phyloP scores from a whole-genome alignment of 805 yeast species.

The Myxozyma nipponensis region DNA sequence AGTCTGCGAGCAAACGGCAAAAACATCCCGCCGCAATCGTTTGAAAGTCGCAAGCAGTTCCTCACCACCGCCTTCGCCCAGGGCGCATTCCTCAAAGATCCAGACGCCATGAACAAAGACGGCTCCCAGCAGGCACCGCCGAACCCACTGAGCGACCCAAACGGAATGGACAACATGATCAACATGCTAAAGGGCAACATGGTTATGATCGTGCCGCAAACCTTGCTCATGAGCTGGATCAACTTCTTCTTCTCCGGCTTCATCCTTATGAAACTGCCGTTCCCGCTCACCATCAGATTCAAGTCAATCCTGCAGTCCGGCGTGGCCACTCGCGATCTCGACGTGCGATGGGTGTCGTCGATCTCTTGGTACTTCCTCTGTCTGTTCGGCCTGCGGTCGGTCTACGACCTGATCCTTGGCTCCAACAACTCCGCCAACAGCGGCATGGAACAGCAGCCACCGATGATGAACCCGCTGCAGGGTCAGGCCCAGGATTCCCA shows the following conservation, averaged over 20 bases:
- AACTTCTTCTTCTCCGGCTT: slow-evolving; percentile 90
- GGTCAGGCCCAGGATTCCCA: slow-evolving; percentile 51
- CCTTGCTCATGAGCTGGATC: slow-evolving; percentile 94
- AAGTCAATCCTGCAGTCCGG: slow-evolving; percentile 91
- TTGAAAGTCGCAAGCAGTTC: slow-evolving; percentile 50
- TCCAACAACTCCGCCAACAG: slow-evolving; percentile 43
- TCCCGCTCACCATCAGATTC: slow-evolving; percentile 83
- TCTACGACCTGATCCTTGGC: slow-evolving; percentile 66
- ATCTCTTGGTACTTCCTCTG: slow-evolving; percentile 95
- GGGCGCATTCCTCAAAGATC: slow-evolving; percentile 55
- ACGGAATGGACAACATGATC: slow-evolving; percentile 66
- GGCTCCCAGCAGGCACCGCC: slow-evolving; percentile 28
- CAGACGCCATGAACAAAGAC: slow-evolving; percentile 34
- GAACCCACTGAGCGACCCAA: slow-evolving; percentile 70
- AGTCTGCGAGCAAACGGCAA: slow-evolving; percentile 53
- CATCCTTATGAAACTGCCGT: slow-evolving; percentile 72
- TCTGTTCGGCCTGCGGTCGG: slow-evolving; percentile 75
- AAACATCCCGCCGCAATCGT: slow-evolving; percentile 52
- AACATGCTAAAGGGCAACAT: slow-evolving; percentile 76
- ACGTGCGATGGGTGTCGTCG: slow-evolving; percentile 87
- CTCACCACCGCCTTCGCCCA: slow-evolving; percentile 48
- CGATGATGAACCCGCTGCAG: slow-evolving; percentile 40
- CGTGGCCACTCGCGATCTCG: slow-evolving; percentile 75
- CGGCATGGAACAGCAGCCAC: slow-evolving; percentile 46
- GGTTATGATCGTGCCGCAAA: slow-evolving; percentile 85